Evolutionary conservation across 169 alveolate species (phyloP).

Genomic region (Amoebophrya sp.): DNA sequence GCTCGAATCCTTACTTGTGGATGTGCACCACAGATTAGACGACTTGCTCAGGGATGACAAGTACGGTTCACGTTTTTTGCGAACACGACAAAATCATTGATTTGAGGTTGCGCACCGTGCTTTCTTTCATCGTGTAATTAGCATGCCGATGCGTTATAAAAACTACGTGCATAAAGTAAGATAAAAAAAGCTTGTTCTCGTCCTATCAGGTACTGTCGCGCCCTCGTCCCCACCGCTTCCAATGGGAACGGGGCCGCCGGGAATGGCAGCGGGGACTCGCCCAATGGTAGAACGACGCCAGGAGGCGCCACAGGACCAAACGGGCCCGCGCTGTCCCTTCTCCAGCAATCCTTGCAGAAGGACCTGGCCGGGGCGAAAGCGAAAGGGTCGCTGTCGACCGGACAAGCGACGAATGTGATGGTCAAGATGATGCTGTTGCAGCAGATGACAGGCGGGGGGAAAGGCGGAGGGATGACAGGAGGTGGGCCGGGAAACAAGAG

Average conservation of each 20-base stretch:
- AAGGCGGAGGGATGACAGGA: too few relatives aligned
- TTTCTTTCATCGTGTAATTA: neutral
- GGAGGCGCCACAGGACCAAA: neutral
- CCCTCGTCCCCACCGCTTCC: neutral
- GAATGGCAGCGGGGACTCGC: neutral
- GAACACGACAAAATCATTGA: neutral
- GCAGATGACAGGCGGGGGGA: too few relatives aligned
- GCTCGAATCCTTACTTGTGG: neutral
- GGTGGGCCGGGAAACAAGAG: too few relatives aligned
- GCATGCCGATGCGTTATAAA: neutral
- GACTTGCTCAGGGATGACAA: constrained; percentile 14
- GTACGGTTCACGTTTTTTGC: neutral
- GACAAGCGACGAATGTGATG: constrained; percentile 9
- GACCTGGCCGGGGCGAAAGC: neutral
- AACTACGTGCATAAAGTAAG: neutral
- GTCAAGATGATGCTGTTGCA: constrained; percentile 30
- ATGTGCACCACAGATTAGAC: constrained; percentile 22
- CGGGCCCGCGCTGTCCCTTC: neutral
- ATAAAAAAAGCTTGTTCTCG: neutral
- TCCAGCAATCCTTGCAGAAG: neutral
- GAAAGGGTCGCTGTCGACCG: neutral
- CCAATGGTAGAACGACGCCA: neutral
- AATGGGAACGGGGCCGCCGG: neutral
- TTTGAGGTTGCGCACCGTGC: neutral
- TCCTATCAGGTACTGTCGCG: neutral